These are phyloP conservation scores for Ophiostoma montium DNA, from an alignment of 2,329 filamentous ascomycete genomes.

Conservation along the genomic window DNA sequence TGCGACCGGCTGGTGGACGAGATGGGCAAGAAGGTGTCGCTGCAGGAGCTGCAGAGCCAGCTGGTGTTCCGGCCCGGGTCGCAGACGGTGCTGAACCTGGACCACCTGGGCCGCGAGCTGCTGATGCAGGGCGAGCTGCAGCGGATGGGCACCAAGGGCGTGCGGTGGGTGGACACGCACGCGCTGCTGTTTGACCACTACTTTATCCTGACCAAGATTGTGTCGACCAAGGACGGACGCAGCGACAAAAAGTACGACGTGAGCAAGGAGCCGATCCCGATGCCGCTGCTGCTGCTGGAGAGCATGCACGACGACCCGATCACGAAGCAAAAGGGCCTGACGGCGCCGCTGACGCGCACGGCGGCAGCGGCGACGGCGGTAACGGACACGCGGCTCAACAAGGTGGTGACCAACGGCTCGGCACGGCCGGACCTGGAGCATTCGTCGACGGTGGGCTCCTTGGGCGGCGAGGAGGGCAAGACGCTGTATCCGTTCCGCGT, in stretches of 20 bases:
- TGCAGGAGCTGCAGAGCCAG: constrained; percentile 72
- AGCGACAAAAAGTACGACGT: constrained; percentile 85
- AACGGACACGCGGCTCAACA: constrained; percentile 43
- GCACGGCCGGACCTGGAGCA: constrained; percentile 50
- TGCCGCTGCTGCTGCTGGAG: constrained; percentile 88
- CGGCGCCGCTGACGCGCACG: constrained; percentile 43
- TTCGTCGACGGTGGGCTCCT: constrained; percentile 52
- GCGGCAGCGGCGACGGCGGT: constrained; percentile 43
- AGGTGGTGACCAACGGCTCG: constrained; percentile 33
- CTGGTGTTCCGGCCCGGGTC: constrained; percentile 77
- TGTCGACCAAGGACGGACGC: constrained; percentile 47
- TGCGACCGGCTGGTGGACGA: constrained; percentile 89
- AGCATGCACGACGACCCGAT: constrained; percentile 86
- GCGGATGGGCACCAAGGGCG: constrained; percentile 73
- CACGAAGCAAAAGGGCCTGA: constrained; percentile 65
- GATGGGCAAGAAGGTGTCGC: constrained; percentile 77
- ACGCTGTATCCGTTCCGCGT: constrained; percentile 89
- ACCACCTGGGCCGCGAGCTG: constrained; percentile 84
- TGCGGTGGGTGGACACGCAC: constrained; percentile 88
- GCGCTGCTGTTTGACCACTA: constrained; percentile 94
- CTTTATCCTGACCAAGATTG: constrained; percentile 77
- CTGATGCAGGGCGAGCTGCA: constrained; percentile 83
- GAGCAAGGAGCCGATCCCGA: constrained; percentile 87
- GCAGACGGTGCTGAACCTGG: constrained; percentile 77
- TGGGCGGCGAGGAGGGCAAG: constrained; percentile 56